Conservation (phyloP, 768 basidiomycete species). For the Trametes sanguinea region DNA sequence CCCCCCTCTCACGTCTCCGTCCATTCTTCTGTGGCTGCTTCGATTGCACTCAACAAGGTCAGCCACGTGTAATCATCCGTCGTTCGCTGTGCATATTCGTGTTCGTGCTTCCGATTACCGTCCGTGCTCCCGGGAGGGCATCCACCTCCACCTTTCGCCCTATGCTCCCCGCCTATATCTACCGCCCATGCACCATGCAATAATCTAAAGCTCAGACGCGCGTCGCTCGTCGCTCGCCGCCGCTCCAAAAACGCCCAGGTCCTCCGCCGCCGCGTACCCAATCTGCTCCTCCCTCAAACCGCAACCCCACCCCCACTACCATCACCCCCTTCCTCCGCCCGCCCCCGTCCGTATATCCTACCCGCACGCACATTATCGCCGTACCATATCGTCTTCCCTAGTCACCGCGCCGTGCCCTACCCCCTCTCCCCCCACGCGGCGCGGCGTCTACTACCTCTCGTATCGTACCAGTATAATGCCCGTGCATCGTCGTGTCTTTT, state of each 20-base stretch:
- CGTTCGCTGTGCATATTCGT: conserved; percentile 17
- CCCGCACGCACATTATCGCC: neutral
- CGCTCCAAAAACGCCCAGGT: conserved; percentile 9
- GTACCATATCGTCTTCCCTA: conserved; percentile 11
- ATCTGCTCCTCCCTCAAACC: neutral
- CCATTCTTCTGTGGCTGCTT: neutral
- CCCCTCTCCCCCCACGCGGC: neutral
- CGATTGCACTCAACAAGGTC: neutral
- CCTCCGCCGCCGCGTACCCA: conserved; percentile 1
- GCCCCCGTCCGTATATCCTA: neutral
- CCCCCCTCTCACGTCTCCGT: neutral
- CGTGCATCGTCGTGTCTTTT: neutral
- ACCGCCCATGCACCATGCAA: conserved; percentile 6
- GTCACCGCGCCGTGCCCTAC: conserved; percentile 1
- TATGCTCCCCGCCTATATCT: neutral
- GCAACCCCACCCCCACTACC: neutral
- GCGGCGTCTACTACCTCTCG: conserved; percentile 17
- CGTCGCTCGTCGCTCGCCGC: neutral
- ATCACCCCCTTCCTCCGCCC: neutral
- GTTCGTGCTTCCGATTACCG: neutral
- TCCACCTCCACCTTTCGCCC: neutral
- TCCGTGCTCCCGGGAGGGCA: too few relatives aligned
- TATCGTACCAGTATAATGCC: conserved; percentile 22
- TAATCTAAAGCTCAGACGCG: neutral
- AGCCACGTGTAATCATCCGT: neutral